Evolutionary conservation across 176 grass and related monocot species (phyloP).

Genomic region (Thinopyrum elongatum): DNA sequence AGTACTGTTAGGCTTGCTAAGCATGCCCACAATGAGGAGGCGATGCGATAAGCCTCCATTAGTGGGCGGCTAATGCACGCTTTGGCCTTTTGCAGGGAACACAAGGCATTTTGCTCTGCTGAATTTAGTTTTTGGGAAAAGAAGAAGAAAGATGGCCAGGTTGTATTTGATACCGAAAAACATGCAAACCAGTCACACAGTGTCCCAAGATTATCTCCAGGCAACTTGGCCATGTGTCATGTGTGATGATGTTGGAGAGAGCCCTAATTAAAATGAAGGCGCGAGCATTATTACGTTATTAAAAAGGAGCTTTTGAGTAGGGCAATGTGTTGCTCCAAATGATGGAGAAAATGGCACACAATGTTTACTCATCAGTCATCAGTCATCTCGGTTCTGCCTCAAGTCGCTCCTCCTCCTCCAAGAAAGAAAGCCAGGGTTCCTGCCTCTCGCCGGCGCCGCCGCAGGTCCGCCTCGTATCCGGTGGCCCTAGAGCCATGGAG

Average conservation of each 20-base stretch:
- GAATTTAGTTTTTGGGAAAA: not conserved
- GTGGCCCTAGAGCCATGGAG: too few species aligned
- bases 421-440: too few species aligned
- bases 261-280: not conserved
- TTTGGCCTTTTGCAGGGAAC: constrained; percentile 32
- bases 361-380: not conserved
- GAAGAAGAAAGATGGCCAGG: not conserved
- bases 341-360: not conserved
- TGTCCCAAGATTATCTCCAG: not conserved
- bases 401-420: too few species aligned
- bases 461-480: too few species aligned
- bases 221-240: constrained; percentile 9
- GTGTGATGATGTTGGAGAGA: not conserved
- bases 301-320: not conserved
- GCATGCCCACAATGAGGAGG: not conserved
- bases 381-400: too few species aligned
- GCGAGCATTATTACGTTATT: not conserved
- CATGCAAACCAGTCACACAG: not conserved
- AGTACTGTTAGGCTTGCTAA: not conserved
- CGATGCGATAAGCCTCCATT: not conserved
- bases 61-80: constrained; percentile 14
- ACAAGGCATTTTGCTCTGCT: constrained; percentile 17
- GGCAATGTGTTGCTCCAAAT: not conserved
- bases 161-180: constrained; percentile 2
- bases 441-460: too few species aligned